Evolutionary conservation across 192 early-diverging fungal genomes (phyloP), one percentile per base, ranked within the genome.

Genomic region (Thamnidium elegans): DNA sequence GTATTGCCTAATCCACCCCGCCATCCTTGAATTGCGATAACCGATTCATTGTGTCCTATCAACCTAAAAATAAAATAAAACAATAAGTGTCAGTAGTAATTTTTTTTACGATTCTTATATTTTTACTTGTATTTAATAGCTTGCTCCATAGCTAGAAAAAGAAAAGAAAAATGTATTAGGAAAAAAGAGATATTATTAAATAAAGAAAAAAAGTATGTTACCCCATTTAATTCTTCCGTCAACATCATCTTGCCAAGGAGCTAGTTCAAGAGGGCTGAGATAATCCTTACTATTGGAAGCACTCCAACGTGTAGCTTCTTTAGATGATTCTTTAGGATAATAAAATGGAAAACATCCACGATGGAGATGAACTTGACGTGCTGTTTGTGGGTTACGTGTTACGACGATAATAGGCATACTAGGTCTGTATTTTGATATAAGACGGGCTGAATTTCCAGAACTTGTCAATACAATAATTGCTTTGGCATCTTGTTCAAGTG

Each of bases 341-440:
- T 81, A 67, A 78, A 89, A 89, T 15, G 86, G 87, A 48, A 85
- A 90, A 69, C 84, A 84, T 55, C 88, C 88, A 26, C 90, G 84
- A 63, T 85, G 82, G 31, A 91, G 62, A 62, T 89, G 90, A 4
- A 86, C 79, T 55, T 88, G 86, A 67, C 88, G 84, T 3, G 88
- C 82, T 7, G 82, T 86, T 58, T 81, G 67, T 13, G 72, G 82
- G 52, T 85, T 70, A 39, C 88, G 78, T 7, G 94, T 95, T 36
- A 97, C 85, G 20, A 88, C 89, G 46, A 97, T 83, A 34, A 97
- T 94, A 15, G 94, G 93, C 53, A 90, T 85, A 53, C 84, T 86
- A 8, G 94, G 94, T 44, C 94, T 84, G 76, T 97, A 97, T 77
- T 97, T 97, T 73, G 89, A 81, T 39, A 94, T 85, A 34, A 88